Evolutionary conservation across 768 basidiomycete genomes (phyloP).

Genomic region (Trametes cingulata): DNA sequence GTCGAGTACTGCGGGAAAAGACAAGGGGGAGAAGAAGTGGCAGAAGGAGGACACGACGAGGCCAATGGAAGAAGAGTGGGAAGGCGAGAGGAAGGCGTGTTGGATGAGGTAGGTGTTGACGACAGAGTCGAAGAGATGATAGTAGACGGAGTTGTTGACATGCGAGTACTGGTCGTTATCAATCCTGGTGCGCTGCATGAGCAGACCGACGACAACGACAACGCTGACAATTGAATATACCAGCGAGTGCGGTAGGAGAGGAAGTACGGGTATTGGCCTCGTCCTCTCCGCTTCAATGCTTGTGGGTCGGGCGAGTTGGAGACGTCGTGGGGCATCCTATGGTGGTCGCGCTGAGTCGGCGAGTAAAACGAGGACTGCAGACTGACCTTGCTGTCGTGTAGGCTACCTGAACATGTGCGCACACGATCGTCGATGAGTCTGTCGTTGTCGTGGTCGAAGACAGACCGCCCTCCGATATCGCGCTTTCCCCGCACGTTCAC

Average conservation of each 20-base stretch:
- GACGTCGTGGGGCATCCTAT: background rate
- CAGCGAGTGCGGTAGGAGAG: constrained; percentile 70
- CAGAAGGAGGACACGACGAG: constrained; percentile 80
- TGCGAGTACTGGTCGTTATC: constrained; percentile 88
- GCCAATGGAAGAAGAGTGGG: constrained; percentile 57
- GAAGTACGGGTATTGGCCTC: constrained; percentile 59
- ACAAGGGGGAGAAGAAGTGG: constrained; percentile 73
- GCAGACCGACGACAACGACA: background rate
- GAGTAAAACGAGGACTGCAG: no score
- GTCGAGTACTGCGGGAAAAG: constrained; percentile 71
- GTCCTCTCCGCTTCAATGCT: constrained; percentile 20
- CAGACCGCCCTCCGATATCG: no score
- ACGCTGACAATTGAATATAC: constrained; percentile 38
- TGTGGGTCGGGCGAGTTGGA: background rate
- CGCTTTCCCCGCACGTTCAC: no score
- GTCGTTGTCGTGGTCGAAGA: no score
- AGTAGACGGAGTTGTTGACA: constrained; percentile 80
- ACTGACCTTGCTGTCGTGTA: no score
- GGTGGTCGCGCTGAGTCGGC: no score
- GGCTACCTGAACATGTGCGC: no score
- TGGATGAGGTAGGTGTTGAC: constrained; percentile 78
- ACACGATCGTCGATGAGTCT: no score
- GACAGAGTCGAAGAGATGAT: constrained; percentile 80
- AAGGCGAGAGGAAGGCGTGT: constrained; percentile 57
- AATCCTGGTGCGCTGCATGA: constrained; percentile 49